These are phyloP conservation scores for Stentor coeruleus DNA, from an alignment of 73 alveolate genomes.

Conservation along the genomic window DNA sequence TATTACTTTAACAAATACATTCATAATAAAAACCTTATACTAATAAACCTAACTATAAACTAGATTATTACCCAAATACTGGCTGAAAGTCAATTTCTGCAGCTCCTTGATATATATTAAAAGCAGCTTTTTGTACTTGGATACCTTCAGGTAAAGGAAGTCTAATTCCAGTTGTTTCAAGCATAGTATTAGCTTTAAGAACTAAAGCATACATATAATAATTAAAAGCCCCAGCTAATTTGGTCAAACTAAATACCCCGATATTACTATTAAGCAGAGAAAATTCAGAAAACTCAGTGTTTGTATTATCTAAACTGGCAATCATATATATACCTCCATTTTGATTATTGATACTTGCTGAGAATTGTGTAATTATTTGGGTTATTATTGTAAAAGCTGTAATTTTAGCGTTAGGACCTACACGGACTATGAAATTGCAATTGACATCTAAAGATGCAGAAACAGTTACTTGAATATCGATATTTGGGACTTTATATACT, in stretches of 20 bases:
- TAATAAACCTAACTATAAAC: no score
- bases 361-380: not conserved
- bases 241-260: not conserved
- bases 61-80: no score
- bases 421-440: not conserved
- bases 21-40: no score
- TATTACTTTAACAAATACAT: no score
- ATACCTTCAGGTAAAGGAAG: not conserved
- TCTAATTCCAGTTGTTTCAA: not conserved
- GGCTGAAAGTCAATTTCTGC: not conserved
- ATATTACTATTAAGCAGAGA: not conserved
- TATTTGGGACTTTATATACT: not conserved
- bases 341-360: not conserved
- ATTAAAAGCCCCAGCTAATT: not conserved
- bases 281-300: not conserved
- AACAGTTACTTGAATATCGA: no score
- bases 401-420: no score
- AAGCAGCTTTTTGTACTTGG: not conserved
- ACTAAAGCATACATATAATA: not conserved
- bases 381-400: not conserved
- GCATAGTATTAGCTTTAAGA: not conserved
- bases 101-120: not conserved
- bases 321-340: not conserved
- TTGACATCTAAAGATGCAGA: not conserved
- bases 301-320: not conserved